Evolutionary conservation across 169 alveolate species (phyloP).

Genomic region (Toxoplasma gondii): DNA sequence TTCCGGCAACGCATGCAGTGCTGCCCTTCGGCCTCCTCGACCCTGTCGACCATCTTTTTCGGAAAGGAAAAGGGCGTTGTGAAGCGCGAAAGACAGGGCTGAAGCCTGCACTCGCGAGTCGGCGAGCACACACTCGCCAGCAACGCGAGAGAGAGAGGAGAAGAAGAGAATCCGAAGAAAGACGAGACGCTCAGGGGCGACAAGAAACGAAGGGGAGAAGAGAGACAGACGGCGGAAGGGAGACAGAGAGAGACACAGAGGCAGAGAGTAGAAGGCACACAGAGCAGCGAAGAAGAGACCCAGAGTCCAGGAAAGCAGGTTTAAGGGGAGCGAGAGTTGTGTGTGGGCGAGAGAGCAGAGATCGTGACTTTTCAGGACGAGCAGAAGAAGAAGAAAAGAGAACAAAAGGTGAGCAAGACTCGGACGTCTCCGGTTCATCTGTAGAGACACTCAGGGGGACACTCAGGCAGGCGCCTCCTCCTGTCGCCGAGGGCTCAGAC

Average conservation of each 20-base stretch:
- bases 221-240: not conserved
- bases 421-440: not conserved
- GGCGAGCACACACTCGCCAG: too few relatives aligned
- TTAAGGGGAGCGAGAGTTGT: too few relatives aligned
- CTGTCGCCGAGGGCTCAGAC: not conserved
- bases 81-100: too few relatives aligned
- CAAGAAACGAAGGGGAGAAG: not conserved
- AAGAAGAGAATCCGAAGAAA: not conserved
- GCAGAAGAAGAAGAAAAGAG: not conserved
- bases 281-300: too few relatives aligned
- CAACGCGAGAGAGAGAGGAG: not conserved
- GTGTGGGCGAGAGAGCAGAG: too few relatives aligned
- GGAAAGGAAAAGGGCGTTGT: not conserved
- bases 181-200: not conserved
- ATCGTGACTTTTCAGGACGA: too few relatives aligned
- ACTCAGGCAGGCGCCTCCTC: not conserved
- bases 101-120: too few relatives aligned
- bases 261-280: too few relatives aligned
- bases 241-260: too few relatives aligned
- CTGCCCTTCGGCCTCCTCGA: conserved; percentile 1
- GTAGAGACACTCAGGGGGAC: not conserved
- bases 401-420: not conserved
- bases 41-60: not conserved
- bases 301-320: too few relatives aligned
- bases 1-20: not conserved